phyloP scores from a whole-genome alignment of 2,329 filamentous ascomycete genomes.

The Claviceps citrina region DNA sequence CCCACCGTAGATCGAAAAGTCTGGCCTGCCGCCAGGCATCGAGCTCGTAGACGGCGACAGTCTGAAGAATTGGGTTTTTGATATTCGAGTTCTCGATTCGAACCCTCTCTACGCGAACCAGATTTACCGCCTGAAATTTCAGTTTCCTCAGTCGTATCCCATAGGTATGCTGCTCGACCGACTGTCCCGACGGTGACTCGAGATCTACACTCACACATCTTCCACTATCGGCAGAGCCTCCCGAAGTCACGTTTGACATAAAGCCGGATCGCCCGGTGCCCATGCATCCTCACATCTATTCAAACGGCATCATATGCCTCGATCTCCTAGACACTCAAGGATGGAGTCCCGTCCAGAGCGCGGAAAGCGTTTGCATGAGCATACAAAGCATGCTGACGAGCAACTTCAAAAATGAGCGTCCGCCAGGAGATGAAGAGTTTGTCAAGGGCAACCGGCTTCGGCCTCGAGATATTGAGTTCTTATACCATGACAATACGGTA shows the following conservation, averaged over 20 bases:
- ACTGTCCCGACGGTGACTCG: background rate
- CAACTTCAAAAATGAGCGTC: conserved; percentile 81
- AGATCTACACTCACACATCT: background rate
- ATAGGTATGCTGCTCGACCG: conserved; percentile 49
- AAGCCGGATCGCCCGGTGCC: conserved; percentile 56
- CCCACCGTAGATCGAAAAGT: conserved; percentile 32
- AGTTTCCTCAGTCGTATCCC: conserved; percentile 70
- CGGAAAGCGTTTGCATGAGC: conserved; percentile 93
- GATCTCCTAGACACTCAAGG: conserved; percentile 77
- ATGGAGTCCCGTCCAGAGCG: conserved; percentile 94
- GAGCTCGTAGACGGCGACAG: conserved; percentile 69
- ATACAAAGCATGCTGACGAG: conserved; percentile 96
- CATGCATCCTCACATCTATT: conserved; percentile 95
- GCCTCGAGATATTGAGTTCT: conserved; percentile 80
- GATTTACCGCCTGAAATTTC: conserved; percentile 73
- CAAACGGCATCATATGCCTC: conserved; percentile 95
- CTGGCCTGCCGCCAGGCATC: conserved; percentile 52
- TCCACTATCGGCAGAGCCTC: conserved; percentile 49
- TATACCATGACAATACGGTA: conserved; percentile 81
- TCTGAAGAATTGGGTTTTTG: conserved; percentile 65
- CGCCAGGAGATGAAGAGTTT: conserved; percentile 80
- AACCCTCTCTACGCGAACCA: conserved; percentile 79
- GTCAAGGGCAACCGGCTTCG: conserved; percentile 64
- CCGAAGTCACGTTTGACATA: conserved; percentile 79
- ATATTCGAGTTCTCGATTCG: conserved; percentile 75